A percentile compares a stretch with the other conserved stretches of the same genome.
These are phyloP conservation scores for Hymenotorrendiella dingleyae DNA, from an alignment of 2,329 filamentous ascomycete genomes.

Conservation along the genomic window DNA sequence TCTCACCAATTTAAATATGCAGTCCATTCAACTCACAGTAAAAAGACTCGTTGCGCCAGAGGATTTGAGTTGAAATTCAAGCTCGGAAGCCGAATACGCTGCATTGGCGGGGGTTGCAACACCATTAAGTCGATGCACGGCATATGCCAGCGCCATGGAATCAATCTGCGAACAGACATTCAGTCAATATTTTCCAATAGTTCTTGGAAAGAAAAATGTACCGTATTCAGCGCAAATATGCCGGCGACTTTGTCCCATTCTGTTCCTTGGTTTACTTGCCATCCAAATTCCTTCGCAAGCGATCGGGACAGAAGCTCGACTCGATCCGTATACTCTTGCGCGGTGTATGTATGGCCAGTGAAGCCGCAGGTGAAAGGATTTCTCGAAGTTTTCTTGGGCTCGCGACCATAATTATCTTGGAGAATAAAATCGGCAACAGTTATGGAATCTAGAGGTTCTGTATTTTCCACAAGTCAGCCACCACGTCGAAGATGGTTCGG, in stretches of 20 bases:
- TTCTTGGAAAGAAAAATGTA: constrained; percentile 31
- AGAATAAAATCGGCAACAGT: constrained; percentile 73
- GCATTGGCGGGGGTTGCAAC: constrained; percentile 79
- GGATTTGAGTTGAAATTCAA: constrained; percentile 77
- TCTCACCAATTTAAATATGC: too few relatives aligned
- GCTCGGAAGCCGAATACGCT: constrained; percentile 73
- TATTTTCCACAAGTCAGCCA: not conserved
- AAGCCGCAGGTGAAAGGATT: constrained; percentile 74
- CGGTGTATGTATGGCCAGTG: constrained; percentile 60
- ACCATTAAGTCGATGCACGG: constrained; percentile 69
- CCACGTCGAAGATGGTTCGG: too few relatives aligned
- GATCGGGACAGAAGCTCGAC: constrained; percentile 63
- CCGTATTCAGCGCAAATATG: constrained; percentile 75
- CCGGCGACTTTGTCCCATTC: constrained; percentile 79
- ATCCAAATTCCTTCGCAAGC: constrained; percentile 65
- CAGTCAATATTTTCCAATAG: not conserved
- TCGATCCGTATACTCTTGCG: constrained; percentile 56
- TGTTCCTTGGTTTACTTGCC: constrained; percentile 61
- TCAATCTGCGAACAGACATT: constrained; percentile 51
- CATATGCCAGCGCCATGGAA: constrained; percentile 66
- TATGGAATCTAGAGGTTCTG: constrained; percentile 57
- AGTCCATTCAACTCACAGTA: constrained; percentile 48
- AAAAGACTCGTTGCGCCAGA: constrained; percentile 67
- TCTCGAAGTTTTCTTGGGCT: constrained; percentile 54
- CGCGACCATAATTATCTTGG: constrained; percentile 63